A percentile compares a stretch with the other conserved stretches of the same genome.
These are phyloP conservation scores for Saturnispora zaruensis DNA, from an alignment of 805 yeast species.

Conservation along the genomic window DNA sequence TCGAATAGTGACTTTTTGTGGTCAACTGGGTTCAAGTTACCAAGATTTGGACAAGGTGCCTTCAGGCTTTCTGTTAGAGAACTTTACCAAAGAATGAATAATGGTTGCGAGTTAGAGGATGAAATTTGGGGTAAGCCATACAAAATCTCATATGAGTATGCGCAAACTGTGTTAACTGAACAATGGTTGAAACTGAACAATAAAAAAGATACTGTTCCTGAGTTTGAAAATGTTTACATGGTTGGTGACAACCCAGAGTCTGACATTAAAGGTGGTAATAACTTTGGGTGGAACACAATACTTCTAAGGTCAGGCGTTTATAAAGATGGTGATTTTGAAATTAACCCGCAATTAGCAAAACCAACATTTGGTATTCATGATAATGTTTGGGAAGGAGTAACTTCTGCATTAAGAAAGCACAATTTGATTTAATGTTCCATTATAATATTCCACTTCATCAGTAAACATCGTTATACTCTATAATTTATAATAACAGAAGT, in stretches of 20 bases:
- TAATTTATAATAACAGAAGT: background rate
- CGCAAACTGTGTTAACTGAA: constrained; percentile 53
- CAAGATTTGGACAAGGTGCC: constrained; percentile 90
- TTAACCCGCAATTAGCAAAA: constrained; percentile 24
- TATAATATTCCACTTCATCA: too few relatives aligned
- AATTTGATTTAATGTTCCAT: background rate
- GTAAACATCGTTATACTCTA: background rate
- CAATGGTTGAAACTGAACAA: constrained; percentile 35
- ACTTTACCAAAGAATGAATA: constrained; percentile 35
- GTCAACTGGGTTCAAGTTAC: constrained; percentile 72
- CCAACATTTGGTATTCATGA: constrained; percentile 44
- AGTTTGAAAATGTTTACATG: constrained; percentile 68
- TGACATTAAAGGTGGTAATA: constrained; percentile 84
- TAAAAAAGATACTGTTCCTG: constrained; percentile 30
- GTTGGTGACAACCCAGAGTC: constrained; percentile 95
- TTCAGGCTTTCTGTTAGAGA: constrained; percentile 56
- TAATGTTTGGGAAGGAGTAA: constrained; percentile 40
- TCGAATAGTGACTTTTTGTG: constrained; percentile 77
- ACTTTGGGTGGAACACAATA: constrained; percentile 81
- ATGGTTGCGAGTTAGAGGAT: constrained; percentile 39
- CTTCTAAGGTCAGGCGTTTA: constrained; percentile 86
- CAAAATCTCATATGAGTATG: constrained; percentile 68
- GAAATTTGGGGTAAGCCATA: constrained; percentile 76
- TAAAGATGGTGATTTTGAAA: constrained; percentile 44
- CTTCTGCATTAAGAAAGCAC: constrained; percentile 16